A percentile compares a stretch with the other conserved stretches of the same genome.
Conservation (phyloP, 208 protist genomes). For the Leishmania gerbilli region DNA sequence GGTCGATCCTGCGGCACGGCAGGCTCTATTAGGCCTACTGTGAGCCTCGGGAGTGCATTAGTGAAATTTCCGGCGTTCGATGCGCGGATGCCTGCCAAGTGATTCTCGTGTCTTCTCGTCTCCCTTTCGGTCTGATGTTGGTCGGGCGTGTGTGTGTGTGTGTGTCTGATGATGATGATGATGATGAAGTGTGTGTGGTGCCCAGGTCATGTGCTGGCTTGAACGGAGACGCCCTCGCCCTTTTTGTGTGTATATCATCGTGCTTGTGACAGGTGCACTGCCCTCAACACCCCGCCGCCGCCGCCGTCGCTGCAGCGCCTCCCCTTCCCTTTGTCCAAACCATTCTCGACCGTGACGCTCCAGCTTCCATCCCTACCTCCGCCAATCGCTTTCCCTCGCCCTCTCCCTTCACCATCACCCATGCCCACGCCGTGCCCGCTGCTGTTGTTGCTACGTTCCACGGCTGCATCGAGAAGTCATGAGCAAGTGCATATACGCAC, state of each 20-base stretch:
- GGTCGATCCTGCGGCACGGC: slow-evolving; percentile 77
- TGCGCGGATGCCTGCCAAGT: neutral
- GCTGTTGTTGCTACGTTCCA: neutral
- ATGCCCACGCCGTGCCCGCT: neutral
- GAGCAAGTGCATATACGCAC: neutral
- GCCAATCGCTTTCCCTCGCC: neutral
- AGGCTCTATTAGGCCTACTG: slow-evolving; percentile 40
- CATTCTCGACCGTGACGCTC: neutral
- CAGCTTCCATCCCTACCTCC: neutral
- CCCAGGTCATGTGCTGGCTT: neutral
- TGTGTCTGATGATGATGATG: neutral
- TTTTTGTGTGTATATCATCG: neutral
- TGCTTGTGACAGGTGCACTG: neutral
- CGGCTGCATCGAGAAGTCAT: neutral
- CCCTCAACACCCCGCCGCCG: neutral
- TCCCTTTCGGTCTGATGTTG: neutral
- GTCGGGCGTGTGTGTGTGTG: neutral
- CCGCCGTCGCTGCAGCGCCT: neutral
- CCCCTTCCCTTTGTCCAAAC: neutral
- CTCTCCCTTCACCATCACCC: neutral
- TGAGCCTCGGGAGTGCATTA: neutral
- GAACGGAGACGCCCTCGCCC: neutral
- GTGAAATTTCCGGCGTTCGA: neutral
- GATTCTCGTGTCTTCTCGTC: neutral
- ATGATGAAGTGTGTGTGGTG: neutral